Evolutionary conservation across 2,329 filamentous ascomycete genomes (phyloP).

Genomic region (Phaeophleospora eucalypticola): DNA sequence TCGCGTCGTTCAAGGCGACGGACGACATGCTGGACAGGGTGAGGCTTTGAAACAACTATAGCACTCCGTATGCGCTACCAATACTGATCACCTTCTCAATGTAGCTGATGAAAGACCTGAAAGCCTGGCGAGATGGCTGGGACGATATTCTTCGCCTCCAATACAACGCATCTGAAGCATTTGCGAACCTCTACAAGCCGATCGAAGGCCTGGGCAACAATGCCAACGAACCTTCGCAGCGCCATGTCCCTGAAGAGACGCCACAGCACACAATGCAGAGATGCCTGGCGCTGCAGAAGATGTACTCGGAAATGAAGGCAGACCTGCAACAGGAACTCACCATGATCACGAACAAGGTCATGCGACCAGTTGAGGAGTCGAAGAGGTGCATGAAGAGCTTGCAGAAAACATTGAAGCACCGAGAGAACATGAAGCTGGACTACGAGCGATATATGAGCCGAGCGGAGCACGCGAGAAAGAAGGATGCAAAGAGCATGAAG

Average conservation of each 20-base stretch:
- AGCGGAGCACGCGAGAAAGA: constrained; percentile 65
- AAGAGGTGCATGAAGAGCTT: constrained; percentile 66
- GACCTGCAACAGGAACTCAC: constrained; percentile 69
- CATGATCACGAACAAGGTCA: constrained; percentile 65
- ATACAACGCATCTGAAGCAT: constrained; percentile 61
- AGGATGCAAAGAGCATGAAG: constrained; percentile 64
- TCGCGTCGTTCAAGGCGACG: constrained; percentile 77
- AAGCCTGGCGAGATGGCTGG: constrained; percentile 76
- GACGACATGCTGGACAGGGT: constrained; percentile 71
- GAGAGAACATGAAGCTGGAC: constrained; percentile 77
- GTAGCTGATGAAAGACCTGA: constrained; percentile 71
- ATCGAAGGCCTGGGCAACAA: constrained; percentile 52
- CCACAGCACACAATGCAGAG: constrained; percentile 60
- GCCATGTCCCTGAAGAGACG: constrained; percentile 56
- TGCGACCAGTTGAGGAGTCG: constrained; percentile 65
- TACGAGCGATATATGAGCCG: constrained; percentile 73
- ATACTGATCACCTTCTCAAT: constrained; percentile 6
- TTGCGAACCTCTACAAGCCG: constrained; percentile 71
- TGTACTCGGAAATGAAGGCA: constrained; percentile 65
- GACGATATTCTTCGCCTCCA: constrained; percentile 66
- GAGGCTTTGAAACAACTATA: constrained; percentile 15
- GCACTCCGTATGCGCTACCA: neutral
- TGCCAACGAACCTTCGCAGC: constrained; percentile 50
- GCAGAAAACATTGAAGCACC: constrained; percentile 78
- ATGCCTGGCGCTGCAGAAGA: constrained; percentile 60